Evolutionary conservation across 1,284 basidiomycete species (phyloP).

Genomic region (Cutaneotrichosporon daszewskae): DNA sequence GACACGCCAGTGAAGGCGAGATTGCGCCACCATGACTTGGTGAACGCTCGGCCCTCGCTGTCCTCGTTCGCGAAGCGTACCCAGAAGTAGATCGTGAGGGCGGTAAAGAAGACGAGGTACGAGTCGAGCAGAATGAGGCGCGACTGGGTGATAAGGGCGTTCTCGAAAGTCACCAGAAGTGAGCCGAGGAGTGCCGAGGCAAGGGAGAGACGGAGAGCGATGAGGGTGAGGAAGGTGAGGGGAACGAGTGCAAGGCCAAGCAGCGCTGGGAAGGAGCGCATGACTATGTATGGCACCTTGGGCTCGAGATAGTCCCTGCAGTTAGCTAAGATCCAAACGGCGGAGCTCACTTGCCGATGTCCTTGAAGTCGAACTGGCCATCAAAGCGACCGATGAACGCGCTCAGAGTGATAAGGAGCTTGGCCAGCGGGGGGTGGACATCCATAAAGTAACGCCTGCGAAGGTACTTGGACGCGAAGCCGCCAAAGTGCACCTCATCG

Average conservation of each 20-base stretch:
- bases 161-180: slow-evolving; percentile 92
- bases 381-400: slow-evolving; percentile 86
- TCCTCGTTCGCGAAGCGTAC: slow-evolving; percentile 87
- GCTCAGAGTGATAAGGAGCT: slow-evolving; percentile 86
- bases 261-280: slow-evolving; percentile 87
- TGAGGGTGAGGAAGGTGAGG: slow-evolving; percentile 86
- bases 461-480: slow-evolving; percentile 79
- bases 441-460: slow-evolving; percentile 96
- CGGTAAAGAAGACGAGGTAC: slow-evolving; percentile 95
- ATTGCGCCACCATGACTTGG: slow-evolving; percentile 85
- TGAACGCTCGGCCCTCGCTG: slow-evolving; percentile 61
- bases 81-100: slow-evolving; percentile 81
- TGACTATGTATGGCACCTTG: slow-evolving; percentile 87
- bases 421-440: slow-evolving; percentile 95
- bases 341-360: slow-evolving; percentile 78
- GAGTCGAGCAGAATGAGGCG: slow-evolving; percentile 96
- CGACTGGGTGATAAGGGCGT: slow-evolving; percentile 90
- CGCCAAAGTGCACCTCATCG: slow-evolving; percentile 95
- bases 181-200: slow-evolving; percentile 85
- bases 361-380: slow-evolving; percentile 93
- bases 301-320: slow-evolving; percentile 63
- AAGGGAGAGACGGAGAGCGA: slow-evolving; percentile 80
- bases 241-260: slow-evolving; percentile 87
- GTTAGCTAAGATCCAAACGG: background rate
- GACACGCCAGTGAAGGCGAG: slow-evolving; percentile 80